These are phyloP conservation scores for Botrytis pseudocinerea DNA, from an alignment of 2,329 filamentous ascomycete species.

Conservation along the genomic window DNA sequence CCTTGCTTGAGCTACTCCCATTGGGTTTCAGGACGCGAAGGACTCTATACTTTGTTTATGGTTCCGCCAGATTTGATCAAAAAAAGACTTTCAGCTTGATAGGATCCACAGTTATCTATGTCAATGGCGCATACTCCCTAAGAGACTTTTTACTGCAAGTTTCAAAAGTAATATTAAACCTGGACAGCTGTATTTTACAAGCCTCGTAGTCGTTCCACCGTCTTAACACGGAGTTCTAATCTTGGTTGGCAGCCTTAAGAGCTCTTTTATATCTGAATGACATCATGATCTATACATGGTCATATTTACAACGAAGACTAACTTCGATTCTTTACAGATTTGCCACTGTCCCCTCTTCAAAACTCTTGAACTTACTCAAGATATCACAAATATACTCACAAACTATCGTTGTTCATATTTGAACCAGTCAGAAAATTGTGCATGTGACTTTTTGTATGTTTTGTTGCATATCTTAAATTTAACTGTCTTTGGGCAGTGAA, in stretches of 20 bases:
- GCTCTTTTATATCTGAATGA: rapidly evolving
- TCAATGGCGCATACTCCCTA: neutral
- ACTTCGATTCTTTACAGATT: neutral
- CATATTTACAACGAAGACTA: neutral
- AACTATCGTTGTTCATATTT: neutral
- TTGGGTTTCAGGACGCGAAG: rapidly evolving
- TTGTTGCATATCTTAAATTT: neutral
- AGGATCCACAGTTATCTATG: neutral
- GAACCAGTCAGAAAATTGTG: neutral
- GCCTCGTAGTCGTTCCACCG: neutral
- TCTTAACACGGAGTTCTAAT: no score
- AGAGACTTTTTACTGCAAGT: neutral
- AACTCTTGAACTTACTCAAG: neutral
- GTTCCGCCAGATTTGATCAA: neutral
- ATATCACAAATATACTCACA: neutral
- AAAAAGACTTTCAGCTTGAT: neutral
- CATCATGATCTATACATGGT: neutral
- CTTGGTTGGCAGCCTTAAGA: no score
- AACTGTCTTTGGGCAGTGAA: neutral
- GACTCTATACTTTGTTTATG: neutral
- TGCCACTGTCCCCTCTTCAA: neutral
- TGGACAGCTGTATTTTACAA: rapidly evolving
- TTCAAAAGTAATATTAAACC: neutral
- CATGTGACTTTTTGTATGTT: neutral
- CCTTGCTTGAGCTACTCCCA: neutral